Evolutionary conservation across 2,329 filamentous ascomycete species (phyloP), one percentile per base, ranked within the genome.

Genomic region (Epichloe amarillans): DNA sequence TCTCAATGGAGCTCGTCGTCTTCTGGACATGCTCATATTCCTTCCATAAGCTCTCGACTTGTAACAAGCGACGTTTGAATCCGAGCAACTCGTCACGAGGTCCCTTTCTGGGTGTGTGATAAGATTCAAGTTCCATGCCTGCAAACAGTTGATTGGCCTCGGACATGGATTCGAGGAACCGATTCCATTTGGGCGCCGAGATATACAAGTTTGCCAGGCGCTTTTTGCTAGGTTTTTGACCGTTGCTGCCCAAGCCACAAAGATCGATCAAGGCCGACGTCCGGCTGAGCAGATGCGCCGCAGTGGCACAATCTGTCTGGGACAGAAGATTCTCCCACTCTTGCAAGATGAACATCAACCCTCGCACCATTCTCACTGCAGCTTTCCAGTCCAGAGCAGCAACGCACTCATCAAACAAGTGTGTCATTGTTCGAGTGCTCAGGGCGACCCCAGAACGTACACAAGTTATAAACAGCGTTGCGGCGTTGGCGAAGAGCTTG

Each of bases 401-500:
- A 10, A 74, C 62, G 51, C 70, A 72, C 30, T 67, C 61, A 45
- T 72, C 67, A 26, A 76, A 58, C 2, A 76, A 50, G 17, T 66
- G 62, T 43, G 56, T 60, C n/a, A 71, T 58, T 1, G 65, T 56
- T 17, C 61, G 56, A 3, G 57, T 55, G 51, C 64, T 62, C 46
- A 72, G 46, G 0, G 52, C 46, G 19, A 69, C 61, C 4, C 64
- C 64, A 14, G 66, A 58, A 41, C 62, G 57, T 40, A 77, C 58
- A 41, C 65, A 69, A 1, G 66, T 59, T 38, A 68, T 58, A 39
- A 76, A 67, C 12, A 75, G 63, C 3, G 60, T 58, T 15, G 68
- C 69, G 3, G 74, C 74, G 37, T 74, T 66, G 12, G 67, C 65
- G 33, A 73, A 63, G 39, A 70, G 64, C 51, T 65, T 68, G 41